Base-by-base conservation (phyloP, 441 rosid species). In the Capsella rubella region DNA sequence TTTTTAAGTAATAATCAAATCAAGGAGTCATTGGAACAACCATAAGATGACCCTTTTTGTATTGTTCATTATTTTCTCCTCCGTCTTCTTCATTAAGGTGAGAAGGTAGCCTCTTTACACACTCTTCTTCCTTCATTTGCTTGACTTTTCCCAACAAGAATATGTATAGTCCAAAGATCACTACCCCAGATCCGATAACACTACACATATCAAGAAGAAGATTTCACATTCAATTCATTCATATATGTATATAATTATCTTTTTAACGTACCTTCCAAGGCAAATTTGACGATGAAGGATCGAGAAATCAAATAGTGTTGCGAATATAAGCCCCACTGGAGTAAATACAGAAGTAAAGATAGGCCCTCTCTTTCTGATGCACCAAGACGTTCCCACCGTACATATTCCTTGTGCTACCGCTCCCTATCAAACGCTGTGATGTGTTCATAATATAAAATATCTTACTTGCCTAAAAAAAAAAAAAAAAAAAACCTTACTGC, bases 1-100 rank as follows among this genome's bases (percentile, higher is more conserved):
- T 21, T 21, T 21, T 21, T 1, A 21, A 21, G 25, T 21, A 29
- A 34, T 34, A 63, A 18, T 13, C 12, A 40, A 16, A 54, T 77
- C 27, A 78, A 62, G 81, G 81, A 32, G 81, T 78, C 78, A 78
- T 69, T 78, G 81, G 78, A 49, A 78, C 78, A 49, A 78, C 75
- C 75, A 62, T 50, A 29, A 56, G 67, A 61, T 73, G 78, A 34
- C 78, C 58, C 21, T 68, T 78, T 56, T 56, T 73, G 46, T 42
- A 72, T 45, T 72, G 74, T 67, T 78, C 78, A 61, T 73, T 75
- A 39, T 63, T 67, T 47, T 78, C 27, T 5, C 2, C 67, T 62
- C 67, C 81, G 61, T 54, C 71, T 54, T 73, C 78, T 54, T 69
- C 75, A 29, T 40, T 32, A 35, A 34, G 47, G 14, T 58, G 50